These are phyloP conservation scores for Avena atlantica DNA, from an alignment of 176 grass and related monocot species.

Conservation along the genomic window DNA sequence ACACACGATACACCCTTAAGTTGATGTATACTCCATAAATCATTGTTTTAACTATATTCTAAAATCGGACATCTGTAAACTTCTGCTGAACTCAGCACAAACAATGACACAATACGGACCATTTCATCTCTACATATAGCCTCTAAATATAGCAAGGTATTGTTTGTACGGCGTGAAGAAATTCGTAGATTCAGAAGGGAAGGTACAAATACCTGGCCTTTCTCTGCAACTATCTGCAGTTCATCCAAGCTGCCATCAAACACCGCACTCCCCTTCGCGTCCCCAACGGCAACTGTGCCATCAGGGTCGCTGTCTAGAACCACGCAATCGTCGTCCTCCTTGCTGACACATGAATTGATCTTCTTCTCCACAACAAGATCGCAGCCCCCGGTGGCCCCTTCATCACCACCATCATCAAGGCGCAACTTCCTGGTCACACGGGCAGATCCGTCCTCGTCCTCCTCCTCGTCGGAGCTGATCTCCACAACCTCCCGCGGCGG, in stretches of 20 bases:
- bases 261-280: slow-evolving; percentile 6
- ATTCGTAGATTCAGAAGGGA: slow-evolving; percentile 16
- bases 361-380: not conserved
- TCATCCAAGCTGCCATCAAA: slow-evolving; percentile 60
- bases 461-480: slow-evolving; percentile 17
- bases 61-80: not conserved
- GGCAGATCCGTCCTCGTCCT: not conserved
- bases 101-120: slow-evolving; percentile 6
- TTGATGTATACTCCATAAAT: not conserved
- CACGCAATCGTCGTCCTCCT: slow-evolving; percentile 68
- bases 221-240: slow-evolving; percentile 80
- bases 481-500: not conserved
- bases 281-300: slow-evolving; percentile 27
- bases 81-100: not conserved
- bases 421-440: not conserved
- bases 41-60: not conserved
- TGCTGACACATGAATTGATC: not conserved
- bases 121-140: not conserved
- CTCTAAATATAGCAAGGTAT: not conserved
- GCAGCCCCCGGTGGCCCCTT: not conserved
- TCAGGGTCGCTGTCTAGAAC: slow-evolving; percentile 76
- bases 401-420: not conserved
- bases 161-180: not conserved
- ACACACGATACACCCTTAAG: too few relatives aligned
- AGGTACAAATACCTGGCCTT: slow-evolving; percentile 68